Evolutionary conservation across 1,284 basidiomycete species (phyloP), one percentile per base, ranked within the genome.

Genomic region (Microbotryum saponariae): DNA sequence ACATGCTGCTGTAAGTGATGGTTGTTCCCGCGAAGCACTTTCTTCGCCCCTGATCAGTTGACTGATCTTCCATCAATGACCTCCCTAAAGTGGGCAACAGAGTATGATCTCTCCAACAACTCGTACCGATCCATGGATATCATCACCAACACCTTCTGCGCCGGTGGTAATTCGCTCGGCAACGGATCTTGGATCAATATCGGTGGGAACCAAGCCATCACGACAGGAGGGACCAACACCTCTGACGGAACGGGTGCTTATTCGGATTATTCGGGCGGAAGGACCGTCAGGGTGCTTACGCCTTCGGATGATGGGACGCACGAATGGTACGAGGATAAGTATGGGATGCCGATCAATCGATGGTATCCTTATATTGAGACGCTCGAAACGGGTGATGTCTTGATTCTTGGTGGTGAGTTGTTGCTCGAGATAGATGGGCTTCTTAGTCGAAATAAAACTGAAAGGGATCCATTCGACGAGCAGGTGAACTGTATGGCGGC

Each of bases 341-440:
- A 89, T 91, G 87, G 82, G 87, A 67, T 82, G 54, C 65, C 63
- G 44, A n/a, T 58, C 0, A 60, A 54, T 33, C 82, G 91, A 21
- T 93, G 90, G 90, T 92, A 92, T 73, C 85, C 80, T 48, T 82
- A 79, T 58, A 77, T 79, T 12, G 77, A 79, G 69, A 73, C 74
- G 18, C 73, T 78, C 20, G 75, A 76, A 59, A 77, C 79, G 62
- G 78, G 80, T n/a, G 73, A 70, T 23, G 76, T 74, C n/a, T 73
- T 77, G 48, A 77, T 88, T 80, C 77, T 70, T 12, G 64, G 70
- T 44, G 53, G 37, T 25, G 52, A 56, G 58, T n/a, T 57, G 12
- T 53, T 2, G 23, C 9, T 20, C 2, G 4, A 3, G 31, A 31
- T 10, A 29, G 16, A 23, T 57, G 8, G 54, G 25, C 16, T 27